Evolutionary conservation across 2,329 filamentous ascomycete genomes (phyloP).

Genomic region (Cercospora berteroae): DNA sequence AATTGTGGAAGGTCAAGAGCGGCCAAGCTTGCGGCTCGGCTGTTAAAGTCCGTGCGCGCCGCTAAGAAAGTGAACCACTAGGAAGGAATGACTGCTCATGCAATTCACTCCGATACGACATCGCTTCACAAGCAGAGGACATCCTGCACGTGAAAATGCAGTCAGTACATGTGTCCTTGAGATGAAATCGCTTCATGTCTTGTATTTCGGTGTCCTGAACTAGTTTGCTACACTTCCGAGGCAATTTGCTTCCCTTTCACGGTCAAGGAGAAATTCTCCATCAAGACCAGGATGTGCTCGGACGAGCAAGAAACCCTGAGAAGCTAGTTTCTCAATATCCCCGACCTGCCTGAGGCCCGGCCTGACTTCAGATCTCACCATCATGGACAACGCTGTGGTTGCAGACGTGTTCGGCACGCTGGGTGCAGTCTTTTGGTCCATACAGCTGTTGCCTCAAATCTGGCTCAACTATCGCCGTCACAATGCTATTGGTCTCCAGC

Average conservation of each 20-base stretch:
- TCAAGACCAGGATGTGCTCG: background rate
- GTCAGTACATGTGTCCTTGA: background rate
- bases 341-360: background rate
- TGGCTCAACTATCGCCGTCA: conserved; percentile 66
- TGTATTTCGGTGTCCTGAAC: background rate
- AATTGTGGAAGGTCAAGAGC: conserved; percentile 3
- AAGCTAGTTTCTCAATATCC: background rate
- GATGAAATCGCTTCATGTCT: background rate
- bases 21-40: background rate
- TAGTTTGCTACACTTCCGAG: background rate
- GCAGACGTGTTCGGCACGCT: conserved; percentile 60
- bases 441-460: conserved; percentile 69
- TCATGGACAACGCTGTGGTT: conserved; percentile 21
- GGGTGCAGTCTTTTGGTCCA: conserved; percentile 64
- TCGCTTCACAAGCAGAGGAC: background rate
- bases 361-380: background rate
- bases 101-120: background rate
- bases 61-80: background rate
- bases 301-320: background rate
- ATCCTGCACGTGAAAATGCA: background rate
- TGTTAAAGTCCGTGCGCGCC: background rate
- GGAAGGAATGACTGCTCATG: background rate
- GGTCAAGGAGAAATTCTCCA: background rate
- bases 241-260: background rate
- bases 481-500: conserved; percentile 63